Conservation (phyloP, 1,284 basidiomycete species). For the Athelia sp. region DNA sequence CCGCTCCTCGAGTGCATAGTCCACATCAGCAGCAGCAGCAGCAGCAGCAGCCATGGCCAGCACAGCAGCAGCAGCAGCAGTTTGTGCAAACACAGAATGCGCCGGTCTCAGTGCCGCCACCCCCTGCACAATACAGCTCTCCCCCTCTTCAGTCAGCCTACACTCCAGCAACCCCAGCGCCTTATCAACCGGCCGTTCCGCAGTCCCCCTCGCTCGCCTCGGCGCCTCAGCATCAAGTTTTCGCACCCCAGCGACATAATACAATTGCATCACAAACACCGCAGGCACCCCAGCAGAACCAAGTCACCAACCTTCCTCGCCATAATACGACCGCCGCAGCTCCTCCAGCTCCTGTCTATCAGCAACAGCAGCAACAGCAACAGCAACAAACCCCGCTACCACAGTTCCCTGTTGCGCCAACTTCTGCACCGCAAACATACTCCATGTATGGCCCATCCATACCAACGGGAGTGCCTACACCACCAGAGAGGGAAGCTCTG, state of each 20-base stretch:
- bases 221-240: slow-evolving; percentile 11
- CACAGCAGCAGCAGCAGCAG: slow-evolving; percentile 15
- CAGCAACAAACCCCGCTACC: slow-evolving; percentile 32
- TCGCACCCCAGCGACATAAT: slow-evolving; percentile 11
- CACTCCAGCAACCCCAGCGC: neutral
- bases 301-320: slow-evolving; percentile 31
- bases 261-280: slow-evolving; percentile 10
- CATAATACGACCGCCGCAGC: slow-evolving; percentile 35
- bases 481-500: slow-evolving; percentile 75
- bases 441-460: slow-evolving; percentile 43
- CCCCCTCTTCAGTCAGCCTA: neutral
- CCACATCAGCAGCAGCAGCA: slow-evolving; percentile 9
- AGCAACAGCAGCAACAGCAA: slow-evolving; percentile 4
- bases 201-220: slow-evolving; percentile 9
- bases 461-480: slow-evolving; percentile 42
- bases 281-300: slow-evolving; percentile 27
- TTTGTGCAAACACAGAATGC: slow-evolving; percentile 5
- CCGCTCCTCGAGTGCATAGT: neutral
- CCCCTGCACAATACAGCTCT: slow-evolving; percentile 10
- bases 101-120: slow-evolving; percentile 16
- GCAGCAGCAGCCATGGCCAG: slow-evolving; percentile 17
- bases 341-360: slow-evolving; percentile 15
- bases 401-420: slow-evolving; percentile 69
- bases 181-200: neutral
- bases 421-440: slow-evolving; percentile 52